Base-by-base conservation (phyloP, 1,139 yeast species). In the Saccharomyces hybrid region DNA sequence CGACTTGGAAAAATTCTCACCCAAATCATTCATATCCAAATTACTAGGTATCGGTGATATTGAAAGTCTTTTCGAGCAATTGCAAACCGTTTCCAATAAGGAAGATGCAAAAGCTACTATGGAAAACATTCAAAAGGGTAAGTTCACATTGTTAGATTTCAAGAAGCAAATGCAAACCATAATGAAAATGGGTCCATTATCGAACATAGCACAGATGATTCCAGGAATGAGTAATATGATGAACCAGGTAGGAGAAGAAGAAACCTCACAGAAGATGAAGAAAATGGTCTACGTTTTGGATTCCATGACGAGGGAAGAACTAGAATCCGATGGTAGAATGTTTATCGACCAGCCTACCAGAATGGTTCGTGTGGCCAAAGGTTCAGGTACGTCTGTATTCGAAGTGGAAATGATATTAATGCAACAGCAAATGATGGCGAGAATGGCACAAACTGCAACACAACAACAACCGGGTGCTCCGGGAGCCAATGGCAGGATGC, bases 151-250 rank as follows among this genome's bases (percentile, higher is more conserved):
- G 54, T 78, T 89, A 57, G 98, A 93, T 73, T 82, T 93, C 74
- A 93, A 95, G 67, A 88, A 93, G 55, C 99, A 93, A 72, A 88
- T 93, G 95, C 86, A 87, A 67, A 93, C 91, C 63, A 86, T 95
- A 64, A 78, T 91, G 81, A 93, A 93, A 70, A 88, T 93, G 96
- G 99, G 99, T 1, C 97, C 98, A 4, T 73, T 93, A 53, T 83
- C 95, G 26, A 91, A 91, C 68, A 87, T 93, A 60, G 97, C 98
- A 7, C 83, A 88, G 55, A 91, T 91, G 97, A 85, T 95, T 58
- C 99, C 99, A 0, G 95, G 93, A n/a, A 88, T 88, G 65, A 81
- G 90, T 75, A 82, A 91, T 34, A 78, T 91, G 76, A 85, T 93
- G 81, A 84, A 81, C 51, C 93, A 88, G 71, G 84, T 89, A 47